These are phyloP conservation scores for Amoebophrya sp. DNA, from an alignment of 169 alveolate species.

Conservation along the genomic window DNA sequence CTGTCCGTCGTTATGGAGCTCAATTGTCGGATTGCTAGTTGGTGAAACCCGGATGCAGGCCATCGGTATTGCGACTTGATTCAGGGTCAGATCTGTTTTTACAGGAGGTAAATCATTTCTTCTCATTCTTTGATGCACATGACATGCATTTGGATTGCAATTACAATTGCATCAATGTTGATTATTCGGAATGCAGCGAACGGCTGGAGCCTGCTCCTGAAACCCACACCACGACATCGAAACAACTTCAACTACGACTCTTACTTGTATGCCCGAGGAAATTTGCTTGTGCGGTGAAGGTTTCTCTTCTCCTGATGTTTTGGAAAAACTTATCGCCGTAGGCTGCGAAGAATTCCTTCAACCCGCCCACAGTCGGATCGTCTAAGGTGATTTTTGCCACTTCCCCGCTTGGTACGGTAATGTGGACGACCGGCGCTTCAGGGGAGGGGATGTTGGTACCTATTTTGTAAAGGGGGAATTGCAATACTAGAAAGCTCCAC, in stretches of 20 bases:
- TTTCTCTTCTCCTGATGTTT: not conserved
- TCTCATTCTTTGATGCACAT: too few relatives aligned
- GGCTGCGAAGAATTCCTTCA: not conserved
- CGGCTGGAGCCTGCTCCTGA: too few relatives aligned
- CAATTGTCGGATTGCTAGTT: not conserved
- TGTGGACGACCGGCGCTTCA: too few relatives aligned
- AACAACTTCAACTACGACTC: not conserved
- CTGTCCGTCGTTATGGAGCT: not conserved
- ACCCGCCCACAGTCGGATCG: not conserved
- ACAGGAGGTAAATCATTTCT: too few relatives aligned
- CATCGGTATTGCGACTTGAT: not conserved
- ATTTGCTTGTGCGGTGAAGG: not conserved
- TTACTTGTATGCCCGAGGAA: not conserved
- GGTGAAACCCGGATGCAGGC: not conserved
- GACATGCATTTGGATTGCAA: too few relatives aligned
- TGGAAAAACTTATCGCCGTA: not conserved
- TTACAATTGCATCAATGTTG: too few relatives aligned
- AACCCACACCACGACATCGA: not conserved
- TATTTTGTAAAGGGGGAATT: too few relatives aligned
- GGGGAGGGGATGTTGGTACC: too few relatives aligned
- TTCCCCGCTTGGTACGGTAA: not conserved
- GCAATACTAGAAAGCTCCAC: too few relatives aligned
- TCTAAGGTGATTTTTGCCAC: not conserved
- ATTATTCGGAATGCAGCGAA: too few relatives aligned
- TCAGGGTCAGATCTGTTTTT: not conserved